Evolutionary conservation across 1,284 basidiomycete genomes (phyloP), one percentile per base, ranked within the genome.

Genomic region (Stygiomarasmius scandens): DNA sequence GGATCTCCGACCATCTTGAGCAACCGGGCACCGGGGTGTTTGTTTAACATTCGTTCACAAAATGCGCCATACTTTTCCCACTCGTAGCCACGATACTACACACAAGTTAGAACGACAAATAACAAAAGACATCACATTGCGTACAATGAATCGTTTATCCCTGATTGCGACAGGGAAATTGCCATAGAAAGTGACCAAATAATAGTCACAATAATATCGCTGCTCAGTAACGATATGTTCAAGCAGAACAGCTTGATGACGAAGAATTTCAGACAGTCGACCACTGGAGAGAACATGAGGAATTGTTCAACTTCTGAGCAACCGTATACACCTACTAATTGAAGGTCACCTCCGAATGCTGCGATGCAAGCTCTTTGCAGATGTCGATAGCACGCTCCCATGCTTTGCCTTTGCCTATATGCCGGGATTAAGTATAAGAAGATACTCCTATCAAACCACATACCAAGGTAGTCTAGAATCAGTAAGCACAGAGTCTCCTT

Each of bases 341-440:
- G 76, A 92, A 97, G 1, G 94, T 95, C 34, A 92, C 80, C 67
- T 87, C 86, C 9, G 90, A 83, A 73, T 97, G 95, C 67, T 96
- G 93, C 59, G 79, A 82, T 11, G 88, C 88, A 11, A 97, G 76
- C 65, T 96, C 95, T 73, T 93, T 92, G 76, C 94, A 97, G 55
- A 98, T 91, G 60, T 94, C 92, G 52, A 97, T 86, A 1, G 95
- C 95, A 55, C 86, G 90, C 73, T 99, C 96, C 86, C 95, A 98
- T 3, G 96, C 95, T 68, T 96, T 95, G 1, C 96, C 96, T 73
- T 95, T 93, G 54, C 92, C 93, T 93, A 62, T 34, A 50, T 16
- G 38, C 9, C 38, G n/a, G 45, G 46, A 12, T 25, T 58, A 56
- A 3, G 48, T 32, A 19, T 43, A 29, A 27, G 23, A 49, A n/a